Base-by-base conservation (phyloP, 1,284 basidiomycete genomes). In the Xerocomus cyaneibrunnescens region DNA sequence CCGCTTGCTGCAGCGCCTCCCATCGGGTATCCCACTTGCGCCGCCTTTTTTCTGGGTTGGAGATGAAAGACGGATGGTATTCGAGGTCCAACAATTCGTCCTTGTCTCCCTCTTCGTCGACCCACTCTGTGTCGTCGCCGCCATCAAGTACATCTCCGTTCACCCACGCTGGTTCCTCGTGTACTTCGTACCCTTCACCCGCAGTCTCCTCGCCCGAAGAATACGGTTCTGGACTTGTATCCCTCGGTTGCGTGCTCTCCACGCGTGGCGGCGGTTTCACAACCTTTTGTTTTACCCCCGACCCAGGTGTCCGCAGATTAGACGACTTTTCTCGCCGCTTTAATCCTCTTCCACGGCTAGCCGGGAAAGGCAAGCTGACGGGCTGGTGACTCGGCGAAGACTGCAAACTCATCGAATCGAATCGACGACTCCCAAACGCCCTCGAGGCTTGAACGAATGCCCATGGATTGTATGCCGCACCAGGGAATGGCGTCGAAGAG, bases 331-430 rank as follows among this genome's bases (percentile, higher is more conserved):
- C 71, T 8, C 71, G 67, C 17, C 67, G 60, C 46, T 74, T 73
- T 45, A 72, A 39, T 5, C 68, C 67, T 7, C 71, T 70, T 5
- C 66, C 67, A 12, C 74, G 69, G 37, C 64, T 56, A 4, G 63
- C 64, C 7, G 77, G 70, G n/a, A 76, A 73, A 3, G 84, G 83
- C 9, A 85, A 62, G 23, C 68, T 68, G 17, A 89, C 71, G 1
- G 85, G 86, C 60, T 88, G 82, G 59, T 89, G 85, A 59, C 85
- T 88, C 6, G 87, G 87, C 61, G 85, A 89, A 3, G 84, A 87
- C 50, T 80, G 81, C 52, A 87, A 72, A 55, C 87, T 89, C 68
- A 77, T 78, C 69, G 53, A 65, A 43, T 72, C 62, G 32, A 68
- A 66, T 16, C 59, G 51, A 41, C 59, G 66, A 28, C 70, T 62